Conservation (phyloP, 2,329 filamentous ascomycete genomes). For the Colletotrichum acutatum region DNA sequence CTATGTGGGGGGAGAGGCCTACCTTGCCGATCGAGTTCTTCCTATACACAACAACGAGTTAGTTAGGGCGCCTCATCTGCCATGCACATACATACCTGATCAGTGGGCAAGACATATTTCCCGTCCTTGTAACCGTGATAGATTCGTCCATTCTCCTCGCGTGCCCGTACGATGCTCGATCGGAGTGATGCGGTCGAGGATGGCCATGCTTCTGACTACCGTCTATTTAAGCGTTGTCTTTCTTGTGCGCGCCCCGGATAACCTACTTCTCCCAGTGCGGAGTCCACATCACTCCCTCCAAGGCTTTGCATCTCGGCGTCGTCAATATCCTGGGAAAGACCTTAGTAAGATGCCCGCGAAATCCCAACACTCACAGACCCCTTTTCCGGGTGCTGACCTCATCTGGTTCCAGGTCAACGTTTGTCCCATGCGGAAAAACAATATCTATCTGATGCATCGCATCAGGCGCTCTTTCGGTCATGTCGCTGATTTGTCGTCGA, state of each 20-base stretch:
- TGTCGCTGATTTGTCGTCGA: constrained; percentile 10
- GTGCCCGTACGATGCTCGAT: constrained; percentile 43
- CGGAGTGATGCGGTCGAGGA: constrained; percentile 47
- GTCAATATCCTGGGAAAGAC: constrained; percentile 16
- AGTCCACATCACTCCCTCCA: constrained; percentile 39
- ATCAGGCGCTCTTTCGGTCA: constrained; percentile 20
- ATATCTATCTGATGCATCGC: constrained; percentile 16
- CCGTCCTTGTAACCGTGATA: constrained; percentile 53
- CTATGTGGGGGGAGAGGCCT: not conserved
- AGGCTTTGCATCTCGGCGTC: constrained; percentile 34
- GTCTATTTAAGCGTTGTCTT: not conserved
- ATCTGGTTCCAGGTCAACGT: constrained; percentile 32
- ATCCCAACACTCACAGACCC: not conserved
- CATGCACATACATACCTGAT: constrained; percentile 43
- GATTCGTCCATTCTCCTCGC: constrained; percentile 50
- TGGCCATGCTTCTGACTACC: constrained; percentile 41
- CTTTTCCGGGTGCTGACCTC: constrained; percentile 20
- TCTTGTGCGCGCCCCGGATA: not conserved
- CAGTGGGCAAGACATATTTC: constrained; percentile 51
- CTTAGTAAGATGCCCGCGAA: not conserved
- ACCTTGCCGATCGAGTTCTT: constrained; percentile 50
- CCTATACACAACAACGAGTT: constrained; percentile 38
- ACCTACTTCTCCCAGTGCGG: constrained; percentile 43
- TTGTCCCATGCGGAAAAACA: not conserved
- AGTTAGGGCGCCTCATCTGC: not conserved